A percentile compares a stretch with the other conserved stretches of the same genome.
Evolutionary conservation across 2,329 filamentous ascomycete genomes (phyloP).

Genomic region (Neopestalotiopsis sp.): DNA sequence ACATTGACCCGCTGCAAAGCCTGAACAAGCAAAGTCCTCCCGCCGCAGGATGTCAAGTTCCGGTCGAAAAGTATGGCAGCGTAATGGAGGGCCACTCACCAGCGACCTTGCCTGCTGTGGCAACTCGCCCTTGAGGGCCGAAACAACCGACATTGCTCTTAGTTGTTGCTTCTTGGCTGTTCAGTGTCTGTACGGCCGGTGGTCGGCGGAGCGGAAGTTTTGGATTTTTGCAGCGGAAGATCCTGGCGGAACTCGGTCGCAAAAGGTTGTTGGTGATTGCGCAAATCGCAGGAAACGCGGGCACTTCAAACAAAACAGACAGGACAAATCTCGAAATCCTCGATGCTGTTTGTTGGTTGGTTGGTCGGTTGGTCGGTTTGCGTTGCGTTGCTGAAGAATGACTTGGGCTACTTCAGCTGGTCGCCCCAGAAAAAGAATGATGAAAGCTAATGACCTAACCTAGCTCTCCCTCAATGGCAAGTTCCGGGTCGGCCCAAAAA

Average conservation of each 20-base stretch:
- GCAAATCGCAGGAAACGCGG: background rate
- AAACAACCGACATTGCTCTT: slow-evolving; percentile 34
- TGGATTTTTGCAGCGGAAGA: background rate
- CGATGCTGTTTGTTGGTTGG: slow-evolving; percentile 5
- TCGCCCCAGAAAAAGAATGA: slow-evolving; percentile 11
- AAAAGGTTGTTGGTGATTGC: background rate
- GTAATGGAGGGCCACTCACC: slow-evolving; percentile 41
- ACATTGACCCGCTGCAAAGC: background rate
- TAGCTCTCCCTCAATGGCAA: background rate
- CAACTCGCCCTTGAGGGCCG: slow-evolving; percentile 56
- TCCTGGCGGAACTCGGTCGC: background rate
- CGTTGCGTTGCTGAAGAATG: background rate
- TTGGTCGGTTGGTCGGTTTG: background rate
- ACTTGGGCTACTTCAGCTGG: background rate
- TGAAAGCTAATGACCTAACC: slow-evolving; percentile 4
- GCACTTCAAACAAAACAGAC: too few species aligned
- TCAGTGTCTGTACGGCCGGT: too few species aligned
- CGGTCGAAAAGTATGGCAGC: background rate
- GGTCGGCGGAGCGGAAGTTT: background rate
- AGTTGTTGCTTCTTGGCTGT: background rate
- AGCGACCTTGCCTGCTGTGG: slow-evolving; percentile 63
- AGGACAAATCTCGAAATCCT: background rate
- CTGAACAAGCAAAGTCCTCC: background rate
- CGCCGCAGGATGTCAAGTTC: background rate
- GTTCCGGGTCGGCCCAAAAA: slow-evolving; percentile 7